These are phyloP conservation scores for Aspergillus niger DNA, from an alignment of 2,329 filamentous ascomycete genomes.

Conservation along the genomic window DNA sequence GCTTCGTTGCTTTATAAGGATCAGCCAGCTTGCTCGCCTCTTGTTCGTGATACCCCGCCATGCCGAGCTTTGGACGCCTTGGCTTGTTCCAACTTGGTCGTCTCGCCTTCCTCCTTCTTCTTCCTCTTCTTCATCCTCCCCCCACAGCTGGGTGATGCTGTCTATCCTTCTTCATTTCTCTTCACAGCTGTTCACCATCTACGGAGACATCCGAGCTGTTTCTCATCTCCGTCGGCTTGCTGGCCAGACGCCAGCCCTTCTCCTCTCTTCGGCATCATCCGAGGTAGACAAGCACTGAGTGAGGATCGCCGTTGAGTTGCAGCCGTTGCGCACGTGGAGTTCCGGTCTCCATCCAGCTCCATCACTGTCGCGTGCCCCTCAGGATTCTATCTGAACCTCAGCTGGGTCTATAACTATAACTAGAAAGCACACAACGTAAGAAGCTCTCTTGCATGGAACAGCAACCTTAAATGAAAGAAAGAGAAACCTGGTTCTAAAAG, in stretches of 20 bases:
- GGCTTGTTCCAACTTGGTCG: not conserved
- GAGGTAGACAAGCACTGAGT: not conserved
- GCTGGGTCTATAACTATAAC: not conserved
- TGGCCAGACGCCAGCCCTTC: not conserved
- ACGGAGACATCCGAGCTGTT: not conserved
- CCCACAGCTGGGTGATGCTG: not conserved
- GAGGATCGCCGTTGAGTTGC: conserved; percentile 4
- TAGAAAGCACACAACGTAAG: not conserved
- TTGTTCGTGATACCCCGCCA: conserved; percentile 15
- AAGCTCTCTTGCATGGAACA: not conserved
- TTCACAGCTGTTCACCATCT: not conserved
- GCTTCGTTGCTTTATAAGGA: not conserved
- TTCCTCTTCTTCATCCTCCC: not conserved
- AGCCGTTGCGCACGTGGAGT: conserved; percentile 9
- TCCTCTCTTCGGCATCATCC: not conserved
- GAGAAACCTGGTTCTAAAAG: not conserved
- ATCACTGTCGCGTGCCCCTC: not conserved
- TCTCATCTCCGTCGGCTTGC: not conserved
- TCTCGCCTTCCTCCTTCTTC: not conserved
- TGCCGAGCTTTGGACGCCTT: conserved; percentile 15
- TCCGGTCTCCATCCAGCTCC: not conserved
- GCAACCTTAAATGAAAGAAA: not conserved
- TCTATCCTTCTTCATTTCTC: not conserved
- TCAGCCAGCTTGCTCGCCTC: not conserved
- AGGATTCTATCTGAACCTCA: not conserved